Evolutionary conservation across 257 asterid genomes (phyloP), one percentile per base, ranked within the genome.

Genomic region (Forsythia suspensa): DNA sequence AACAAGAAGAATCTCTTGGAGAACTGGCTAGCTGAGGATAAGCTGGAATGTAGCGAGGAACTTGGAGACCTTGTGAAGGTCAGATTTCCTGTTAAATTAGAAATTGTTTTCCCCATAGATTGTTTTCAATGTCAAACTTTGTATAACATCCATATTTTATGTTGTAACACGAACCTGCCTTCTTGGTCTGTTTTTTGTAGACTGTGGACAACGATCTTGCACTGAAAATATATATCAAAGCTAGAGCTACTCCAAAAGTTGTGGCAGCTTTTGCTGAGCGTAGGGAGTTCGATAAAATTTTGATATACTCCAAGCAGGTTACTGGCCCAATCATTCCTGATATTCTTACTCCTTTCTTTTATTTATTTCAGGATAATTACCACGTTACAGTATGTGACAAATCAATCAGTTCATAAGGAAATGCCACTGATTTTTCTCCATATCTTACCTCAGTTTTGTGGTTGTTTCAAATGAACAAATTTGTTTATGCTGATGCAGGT

Each of bases 261-360:
- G 98, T 96, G 77, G 99, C 99, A 72, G 99, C 99, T 79, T 96
- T 96, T 87, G 99, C 99, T 63, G 99, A 96, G 88, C 97, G 98
- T 71, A 87, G 97, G 83, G 99, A 96, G 85, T 96, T 96, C 18
- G 99, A 96, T 92, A 96, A 96, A 86, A 96, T 96, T 76, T 82
- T 96, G 89, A 92, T 96, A 74, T 96, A 96, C 92, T 96, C 99
- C 51, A 94, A 96, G 92, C 98, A 96, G 99, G 99, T 92, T 34
- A 79, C 76, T 76, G 20, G 41, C 72, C 59, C 24, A 48, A 34
- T 71, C 67, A 3, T 34, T 20, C 44, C 68, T 70, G 40, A 9
- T n/a, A 18, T 52, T 80, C 46, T 18, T 46, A 24, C 12, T 21
- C 38, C 57, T 55, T 57, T 5, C 46, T 44, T 40, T 4, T 72